Conservation (phyloP, 768 basidiomycete species). For the Leucosporidium yakuticum region DNA sequence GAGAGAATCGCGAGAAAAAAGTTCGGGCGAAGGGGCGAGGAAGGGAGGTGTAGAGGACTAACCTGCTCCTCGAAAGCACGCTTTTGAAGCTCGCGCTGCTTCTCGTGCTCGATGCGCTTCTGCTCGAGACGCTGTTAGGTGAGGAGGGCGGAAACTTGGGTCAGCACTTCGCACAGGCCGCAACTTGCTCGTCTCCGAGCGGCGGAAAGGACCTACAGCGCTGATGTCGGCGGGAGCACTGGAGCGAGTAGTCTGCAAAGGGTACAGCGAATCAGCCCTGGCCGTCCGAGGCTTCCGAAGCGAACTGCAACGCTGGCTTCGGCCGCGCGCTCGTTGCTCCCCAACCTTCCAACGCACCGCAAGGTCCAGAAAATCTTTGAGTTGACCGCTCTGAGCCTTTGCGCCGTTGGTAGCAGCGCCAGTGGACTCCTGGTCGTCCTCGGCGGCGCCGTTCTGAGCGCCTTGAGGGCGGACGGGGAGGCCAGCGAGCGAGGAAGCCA, state of each 20-base stretch:
- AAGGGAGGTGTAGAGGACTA: not conserved
- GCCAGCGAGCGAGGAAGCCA: constrained; percentile 25
- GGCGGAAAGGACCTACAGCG: not conserved
- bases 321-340: no score
- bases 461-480: constrained; percentile 14
- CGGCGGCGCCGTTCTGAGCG: not conserved
- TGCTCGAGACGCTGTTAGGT: constrained; percentile 68
- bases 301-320: no score
- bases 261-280: no score
- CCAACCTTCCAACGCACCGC: constrained; percentile 15
- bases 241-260: not conserved
- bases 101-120: constrained; percentile 83
- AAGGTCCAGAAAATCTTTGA: constrained; percentile 18
- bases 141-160: not conserved
- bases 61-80: constrained; percentile 80
- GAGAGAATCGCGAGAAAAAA: no score
- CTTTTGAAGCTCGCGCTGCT: constrained; percentile 76
- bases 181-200: no score
- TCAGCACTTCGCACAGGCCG: constrained; percentile 7
- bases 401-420: not conserved
- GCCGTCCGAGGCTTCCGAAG: no score
- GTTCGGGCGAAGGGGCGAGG: not conserved
- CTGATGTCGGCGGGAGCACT: constrained; percentile 7
- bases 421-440: not conserved
- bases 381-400: constrained; percentile 4